Conservation (phyloP, 169 alveolate species). For the Plasmodium knowlesi region DNA sequence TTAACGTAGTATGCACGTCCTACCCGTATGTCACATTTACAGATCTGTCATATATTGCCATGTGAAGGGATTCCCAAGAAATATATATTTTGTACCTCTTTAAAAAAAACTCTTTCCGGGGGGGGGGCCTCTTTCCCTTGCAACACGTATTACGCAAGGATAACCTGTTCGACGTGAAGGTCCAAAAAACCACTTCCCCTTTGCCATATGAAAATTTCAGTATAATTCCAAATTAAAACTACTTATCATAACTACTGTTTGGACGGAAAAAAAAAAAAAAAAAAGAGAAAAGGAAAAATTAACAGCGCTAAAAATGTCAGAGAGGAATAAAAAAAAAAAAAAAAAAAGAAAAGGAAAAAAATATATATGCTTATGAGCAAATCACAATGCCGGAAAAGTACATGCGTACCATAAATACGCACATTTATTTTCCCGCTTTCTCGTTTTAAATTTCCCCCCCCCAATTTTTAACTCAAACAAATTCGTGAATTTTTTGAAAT, state of each 20-base stretch:
- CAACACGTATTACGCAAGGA: background rate
- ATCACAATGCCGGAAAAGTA: background rate
- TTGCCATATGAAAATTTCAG: background rate
- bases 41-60: background rate
- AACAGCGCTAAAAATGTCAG: background rate
- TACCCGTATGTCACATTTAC: background rate
- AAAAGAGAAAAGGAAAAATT: background rate
- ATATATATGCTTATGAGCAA: background rate
- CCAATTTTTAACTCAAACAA: background rate
- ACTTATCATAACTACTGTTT: background rate
- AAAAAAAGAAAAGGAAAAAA: background rate
- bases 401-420: background rate
- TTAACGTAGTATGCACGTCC: background rate
- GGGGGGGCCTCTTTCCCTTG: background rate
- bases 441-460: background rate
- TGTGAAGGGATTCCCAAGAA: background rate
- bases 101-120: background rate
- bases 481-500: background rate
- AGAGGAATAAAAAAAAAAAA: background rate
- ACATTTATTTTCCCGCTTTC: background rate
- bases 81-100: background rate
- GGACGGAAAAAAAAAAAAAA: background rate
- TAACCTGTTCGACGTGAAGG: background rate
- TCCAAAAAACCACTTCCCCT: background rate
- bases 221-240: background rate